Conservation (phyloP, 148 eudicot species). For the Chenopodium album region DNA sequence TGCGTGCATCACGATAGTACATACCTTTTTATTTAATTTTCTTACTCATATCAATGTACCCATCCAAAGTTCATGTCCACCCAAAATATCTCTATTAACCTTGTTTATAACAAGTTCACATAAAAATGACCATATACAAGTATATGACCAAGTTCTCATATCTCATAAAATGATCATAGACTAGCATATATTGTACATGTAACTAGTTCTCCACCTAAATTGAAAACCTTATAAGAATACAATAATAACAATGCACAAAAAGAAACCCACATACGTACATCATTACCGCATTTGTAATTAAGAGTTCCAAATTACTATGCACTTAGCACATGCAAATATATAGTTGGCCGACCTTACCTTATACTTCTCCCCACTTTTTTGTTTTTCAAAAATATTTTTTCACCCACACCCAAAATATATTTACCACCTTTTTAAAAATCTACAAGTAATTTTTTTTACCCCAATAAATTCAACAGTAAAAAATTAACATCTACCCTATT, state of each 20-base stretch:
- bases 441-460: neutral
- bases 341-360: constrained; percentile 18
- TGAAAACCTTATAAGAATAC: neutral
- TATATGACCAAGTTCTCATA: no score
- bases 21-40: neutral
- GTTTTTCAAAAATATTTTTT: neutral
- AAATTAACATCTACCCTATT: constrained; percentile 19
- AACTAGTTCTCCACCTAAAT: neutral
- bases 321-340: constrained; percentile 22
- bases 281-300: constrained; percentile 18
- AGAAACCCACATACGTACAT: constrained; percentile 21
- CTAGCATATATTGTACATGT: neutral
- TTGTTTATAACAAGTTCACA: no score
- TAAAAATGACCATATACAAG: no score
- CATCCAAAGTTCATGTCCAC: neutral
- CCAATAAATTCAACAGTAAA: constrained; percentile 10
- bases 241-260: constrained; percentile 11
- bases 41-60: neutral
- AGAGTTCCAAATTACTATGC: constrained; percentile 25
- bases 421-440: neutral
- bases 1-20: neutral
- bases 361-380: neutral
- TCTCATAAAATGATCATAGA: no score
- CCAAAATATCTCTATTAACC: neutral
- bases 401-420: neutral